Percentiles rank a stretch among this genome's conserved stretches.
phyloP scores from a whole-genome alignment of 2,329 filamentous ascomycete species.

The Mycosphaerelloides madeirae region DNA sequence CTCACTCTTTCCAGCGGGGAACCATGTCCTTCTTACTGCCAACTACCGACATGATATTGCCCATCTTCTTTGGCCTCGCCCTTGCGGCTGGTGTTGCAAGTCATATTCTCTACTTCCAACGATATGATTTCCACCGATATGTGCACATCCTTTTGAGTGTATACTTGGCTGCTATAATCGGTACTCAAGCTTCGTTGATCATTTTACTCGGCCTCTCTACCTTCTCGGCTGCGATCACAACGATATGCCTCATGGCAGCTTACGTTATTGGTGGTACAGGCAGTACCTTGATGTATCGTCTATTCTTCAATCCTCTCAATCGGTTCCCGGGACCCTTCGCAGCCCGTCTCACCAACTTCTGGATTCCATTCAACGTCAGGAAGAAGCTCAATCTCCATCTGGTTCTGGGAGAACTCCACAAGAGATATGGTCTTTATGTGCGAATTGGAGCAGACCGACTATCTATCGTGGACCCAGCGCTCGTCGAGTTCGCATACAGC shows the following conservation, averaged over 20 bases:
- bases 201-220: constrained; percentile 3
- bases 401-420: constrained; percentile 30
- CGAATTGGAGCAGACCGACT: constrained; percentile 35
- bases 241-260: not conserved
- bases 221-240: constrained; percentile 3
- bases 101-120: constrained; percentile 24
- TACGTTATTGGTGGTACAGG: constrained; percentile 18
- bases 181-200: constrained; percentile 2
- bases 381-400: constrained; percentile 25
- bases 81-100: constrained; percentile 12
- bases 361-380: constrained; percentile 21
- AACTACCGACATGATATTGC: too few species aligned
- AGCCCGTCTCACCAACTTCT: constrained; percentile 33
- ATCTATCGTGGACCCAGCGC: constrained; percentile 35
- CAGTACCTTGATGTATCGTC: constrained; percentile 35
- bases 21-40: too few species aligned
- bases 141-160: constrained; percentile 9
- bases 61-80: not conserved
- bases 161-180: constrained; percentile 7
- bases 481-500: constrained; percentile 35
- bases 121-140: constrained; percentile 21
- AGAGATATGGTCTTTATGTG: constrained; percentile 31
- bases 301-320: constrained; percentile 31
- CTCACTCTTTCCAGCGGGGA: too few species aligned
- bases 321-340: constrained; percentile 31